Percentiles rank a stretch among this genome's conserved stretches.
These are phyloP conservation scores for Thelonectria rubi DNA, from an alignment of 2,329 filamentous ascomycete genomes.

Conservation along the genomic window DNA sequence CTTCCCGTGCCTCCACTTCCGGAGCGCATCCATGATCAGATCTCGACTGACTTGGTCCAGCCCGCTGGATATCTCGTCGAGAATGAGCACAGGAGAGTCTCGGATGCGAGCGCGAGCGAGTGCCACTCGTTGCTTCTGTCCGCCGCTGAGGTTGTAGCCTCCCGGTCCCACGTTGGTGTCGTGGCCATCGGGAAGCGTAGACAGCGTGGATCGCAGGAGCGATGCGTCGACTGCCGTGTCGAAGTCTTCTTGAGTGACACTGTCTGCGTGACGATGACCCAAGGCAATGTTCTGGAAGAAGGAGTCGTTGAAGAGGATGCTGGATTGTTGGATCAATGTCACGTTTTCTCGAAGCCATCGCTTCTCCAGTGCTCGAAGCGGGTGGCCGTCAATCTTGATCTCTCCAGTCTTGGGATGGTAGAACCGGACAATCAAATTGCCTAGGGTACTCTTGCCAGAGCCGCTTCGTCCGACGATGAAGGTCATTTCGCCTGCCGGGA, in stretches of 20 bases:
- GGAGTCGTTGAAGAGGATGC: conserved; percentile 82
- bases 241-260: conserved; percentile 64
- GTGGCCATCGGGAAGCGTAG: conserved; percentile 72
- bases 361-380: conserved; percentile 69
- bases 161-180: conserved; percentile 76
- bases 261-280: conserved; percentile 62
- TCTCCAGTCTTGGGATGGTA: conserved; percentile 73
- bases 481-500: conserved; percentile 75
- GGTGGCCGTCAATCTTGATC: conserved; percentile 73
- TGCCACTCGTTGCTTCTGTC: conserved; percentile 83
- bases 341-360: conserved; percentile 81
- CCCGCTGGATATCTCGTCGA: conserved; percentile 90
- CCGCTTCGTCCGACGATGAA: conserved; percentile 89
- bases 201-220: conserved; percentile 73
- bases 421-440: conserved; percentile 80
- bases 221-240: conserved; percentile 71
- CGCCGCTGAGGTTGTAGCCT: conserved; percentile 80
- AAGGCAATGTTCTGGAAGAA: conserved; percentile 82
- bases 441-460: conserved; percentile 90
- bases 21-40: conserved; percentile 77
- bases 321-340: conserved; percentile 84
- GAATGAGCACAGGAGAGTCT: conserved; percentile 80
- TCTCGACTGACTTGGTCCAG: conserved; percentile 77
- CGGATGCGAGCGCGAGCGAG: conserved; percentile 81
- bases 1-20: conserved; percentile 79